Evolutionary conservation across 371 early-diverging fungal species (phyloP).

Genomic region (Blakeslea trispora): DNA sequence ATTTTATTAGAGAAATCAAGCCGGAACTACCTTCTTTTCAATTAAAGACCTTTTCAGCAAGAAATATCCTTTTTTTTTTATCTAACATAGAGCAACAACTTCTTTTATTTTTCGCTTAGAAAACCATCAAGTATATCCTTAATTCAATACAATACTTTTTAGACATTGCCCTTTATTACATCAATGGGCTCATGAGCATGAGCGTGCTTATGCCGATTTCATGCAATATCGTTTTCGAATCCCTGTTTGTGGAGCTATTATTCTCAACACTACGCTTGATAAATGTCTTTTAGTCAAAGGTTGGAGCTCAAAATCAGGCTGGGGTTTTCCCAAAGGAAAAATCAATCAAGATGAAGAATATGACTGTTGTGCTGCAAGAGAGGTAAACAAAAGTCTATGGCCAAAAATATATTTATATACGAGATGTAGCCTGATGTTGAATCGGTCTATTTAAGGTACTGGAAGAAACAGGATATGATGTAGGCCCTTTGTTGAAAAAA

Average conservation of each 20-base stretch:
- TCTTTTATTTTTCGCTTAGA: too few relatives aligned
- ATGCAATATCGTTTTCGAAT: conserved; percentile 96
- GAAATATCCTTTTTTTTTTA: conserved; percentile 60
- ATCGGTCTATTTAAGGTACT: too few relatives aligned
- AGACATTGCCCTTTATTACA: conserved; percentile 87
- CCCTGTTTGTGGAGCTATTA: conserved; percentile 99
- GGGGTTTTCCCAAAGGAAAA: conserved; percentile 99
- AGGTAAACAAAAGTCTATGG: conserved; percentile 57
- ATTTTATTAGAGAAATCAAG: conserved; percentile 89
- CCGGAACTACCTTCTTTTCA: conserved; percentile 77
- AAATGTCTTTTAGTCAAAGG: conserved; percentile 92
- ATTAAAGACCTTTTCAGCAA: conserved; percentile 82
- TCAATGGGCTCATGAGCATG: conserved; percentile 86
- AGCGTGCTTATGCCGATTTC: conserved; percentile 87
- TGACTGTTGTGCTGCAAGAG: conserved; percentile 92
- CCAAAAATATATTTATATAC: too few relatives aligned
- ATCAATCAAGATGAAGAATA: conserved; percentile 96
- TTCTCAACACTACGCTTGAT: conserved; percentile 84
- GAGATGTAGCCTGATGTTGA: too few relatives aligned
- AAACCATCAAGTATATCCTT: conserved; percentile 27
- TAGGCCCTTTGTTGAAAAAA: conserved; percentile 70
- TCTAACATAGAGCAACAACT: too few relatives aligned
- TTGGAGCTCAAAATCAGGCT: conserved; percentile 84
- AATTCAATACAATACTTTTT: conserved; percentile 57
- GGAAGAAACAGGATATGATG: conserved; percentile 98